phyloP scores from a whole-genome alignment of 129 eudicot species.

The Rutidosis leptorrhynchoides region DNA sequence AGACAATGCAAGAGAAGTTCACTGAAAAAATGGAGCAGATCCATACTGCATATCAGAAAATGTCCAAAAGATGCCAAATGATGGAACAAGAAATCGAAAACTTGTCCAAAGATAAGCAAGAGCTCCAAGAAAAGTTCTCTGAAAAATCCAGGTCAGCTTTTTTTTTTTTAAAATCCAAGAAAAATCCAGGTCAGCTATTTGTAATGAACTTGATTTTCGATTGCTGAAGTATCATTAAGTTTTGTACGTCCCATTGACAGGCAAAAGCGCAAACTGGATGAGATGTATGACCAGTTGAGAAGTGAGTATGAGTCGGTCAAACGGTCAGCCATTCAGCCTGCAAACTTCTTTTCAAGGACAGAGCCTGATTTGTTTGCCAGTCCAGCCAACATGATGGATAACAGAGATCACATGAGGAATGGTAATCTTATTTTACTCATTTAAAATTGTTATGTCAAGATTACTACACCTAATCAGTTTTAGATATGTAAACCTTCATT shows the following conservation, averaged over 20 bases:
- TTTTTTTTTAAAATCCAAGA: too few species aligned
- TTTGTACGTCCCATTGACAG: constrained; percentile 37
- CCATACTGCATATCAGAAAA: constrained; percentile 86
- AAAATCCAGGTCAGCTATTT: constrained; percentile 56
- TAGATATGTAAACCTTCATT: constrained; percentile 25
- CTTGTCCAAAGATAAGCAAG: constrained; percentile 83
- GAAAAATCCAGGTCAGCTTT: constrained; percentile 97
- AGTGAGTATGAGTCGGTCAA: constrained; percentile 73
- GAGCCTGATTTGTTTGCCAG: constrained; percentile 77
- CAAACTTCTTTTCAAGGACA: constrained; percentile 58
- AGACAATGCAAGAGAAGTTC: constrained; percentile 76
- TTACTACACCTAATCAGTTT: not conserved
- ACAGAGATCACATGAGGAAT: constrained; percentile 64
- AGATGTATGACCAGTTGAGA: constrained; percentile 91
- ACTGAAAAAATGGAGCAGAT: constrained; percentile 87
- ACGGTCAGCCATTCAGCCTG: constrained; percentile 84
- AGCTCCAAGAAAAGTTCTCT: constrained; percentile 85
- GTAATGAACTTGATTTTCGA: not conserved
- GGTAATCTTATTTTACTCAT: constrained; percentile 52
- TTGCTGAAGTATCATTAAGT: constrained; percentile 16
- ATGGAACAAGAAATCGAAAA: constrained; percentile 86
- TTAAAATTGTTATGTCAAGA: not conserved
- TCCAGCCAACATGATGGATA: constrained; percentile 70
- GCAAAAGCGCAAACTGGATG: constrained; percentile 93
- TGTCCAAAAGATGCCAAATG: constrained; percentile 84